phyloP scores from a whole-genome alignment of 441 rosid genomes.

The Euphorbia schlechtendalii region DNA sequence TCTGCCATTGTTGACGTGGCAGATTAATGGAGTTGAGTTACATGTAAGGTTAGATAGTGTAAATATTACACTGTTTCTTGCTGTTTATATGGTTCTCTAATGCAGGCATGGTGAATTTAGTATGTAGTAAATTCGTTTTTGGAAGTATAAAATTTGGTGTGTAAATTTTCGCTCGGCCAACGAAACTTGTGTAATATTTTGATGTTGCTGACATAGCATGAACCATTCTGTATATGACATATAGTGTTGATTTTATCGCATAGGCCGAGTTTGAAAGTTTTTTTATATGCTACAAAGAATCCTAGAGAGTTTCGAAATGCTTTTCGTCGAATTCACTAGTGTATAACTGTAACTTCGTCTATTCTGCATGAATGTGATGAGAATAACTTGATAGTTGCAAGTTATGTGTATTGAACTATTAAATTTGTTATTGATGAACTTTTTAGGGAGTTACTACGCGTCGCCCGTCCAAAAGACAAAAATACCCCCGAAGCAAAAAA shows the following conservation, averaged over 20 bases:
- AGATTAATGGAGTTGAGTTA: neutral
- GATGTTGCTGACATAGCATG: neutral
- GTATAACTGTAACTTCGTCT: too few species aligned
- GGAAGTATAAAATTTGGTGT: neutral
- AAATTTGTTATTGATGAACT: too few species aligned
- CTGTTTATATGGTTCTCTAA: conserved; percentile 1
- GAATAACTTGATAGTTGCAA: too few species aligned
- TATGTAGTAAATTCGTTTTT: neutral
- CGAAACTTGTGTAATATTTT: neutral
- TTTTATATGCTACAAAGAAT: too few species aligned
- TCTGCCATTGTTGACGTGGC: too few species aligned
- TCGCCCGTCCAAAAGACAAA: too few species aligned
- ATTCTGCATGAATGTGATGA: too few species aligned
- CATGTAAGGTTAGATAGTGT: neutral
- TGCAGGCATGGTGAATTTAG: conserved; percentile 1
- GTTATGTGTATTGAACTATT: too few species aligned
- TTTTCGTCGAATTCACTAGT: too few species aligned
- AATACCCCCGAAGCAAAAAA: too few species aligned
- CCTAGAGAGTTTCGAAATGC: too few species aligned
- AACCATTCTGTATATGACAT: neutral
- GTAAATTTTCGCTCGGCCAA: neutral
- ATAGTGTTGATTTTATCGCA: neutral
- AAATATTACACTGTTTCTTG: neutral
- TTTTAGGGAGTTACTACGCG: too few species aligned
- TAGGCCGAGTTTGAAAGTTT: neutral